These are phyloP conservation scores for Globisporangium alternatum DNA, from an alignment of 352 stramenopile species.

Conservation along the genomic window DNA sequence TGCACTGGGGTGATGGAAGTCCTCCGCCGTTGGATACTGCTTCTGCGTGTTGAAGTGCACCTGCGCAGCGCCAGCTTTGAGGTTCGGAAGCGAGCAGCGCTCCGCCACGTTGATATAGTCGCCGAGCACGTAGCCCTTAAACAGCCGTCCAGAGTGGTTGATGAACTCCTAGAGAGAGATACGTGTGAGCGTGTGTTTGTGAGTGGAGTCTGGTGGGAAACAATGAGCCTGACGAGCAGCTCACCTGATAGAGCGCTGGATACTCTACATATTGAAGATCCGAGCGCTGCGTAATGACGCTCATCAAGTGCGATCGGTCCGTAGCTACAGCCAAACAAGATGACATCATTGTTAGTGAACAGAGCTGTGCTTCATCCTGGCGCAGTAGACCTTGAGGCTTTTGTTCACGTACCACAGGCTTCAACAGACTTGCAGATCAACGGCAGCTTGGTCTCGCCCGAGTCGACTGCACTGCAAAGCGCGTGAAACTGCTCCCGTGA, in stretches of 20 bases:
- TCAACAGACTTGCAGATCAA: slow-evolving; percentile 85
- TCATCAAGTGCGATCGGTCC: slow-evolving; percentile 83
- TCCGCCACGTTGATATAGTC: slow-evolving; percentile 75
- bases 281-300: slow-evolving; percentile 61
- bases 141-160: slow-evolving; percentile 75
- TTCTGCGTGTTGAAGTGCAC: slow-evolving; percentile 84
- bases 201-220: neutral
- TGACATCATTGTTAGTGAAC: neutral
- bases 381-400: neutral
- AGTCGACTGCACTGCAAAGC: slow-evolving; percentile 37
- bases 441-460: slow-evolving; percentile 41
- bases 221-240: neutral
- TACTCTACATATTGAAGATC: slow-evolving; percentile 59
- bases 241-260: slow-evolving; percentile 68
- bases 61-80: slow-evolving; percentile 40
- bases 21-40: slow-evolving; percentile 61
- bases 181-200: neutral
- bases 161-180: slow-evolving; percentile 60
- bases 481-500: slow-evolving; percentile 32
- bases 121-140: slow-evolving; percentile 83
- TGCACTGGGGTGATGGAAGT: slow-evolving; percentile 46
- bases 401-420: slow-evolving; percentile 62
- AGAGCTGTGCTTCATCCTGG: neutral
- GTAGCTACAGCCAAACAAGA: slow-evolving; percentile 36
- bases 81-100: slow-evolving; percentile 70